Conservation (phyloP, 805 yeast species). For the Metschnikowia kofuensis region DNA sequence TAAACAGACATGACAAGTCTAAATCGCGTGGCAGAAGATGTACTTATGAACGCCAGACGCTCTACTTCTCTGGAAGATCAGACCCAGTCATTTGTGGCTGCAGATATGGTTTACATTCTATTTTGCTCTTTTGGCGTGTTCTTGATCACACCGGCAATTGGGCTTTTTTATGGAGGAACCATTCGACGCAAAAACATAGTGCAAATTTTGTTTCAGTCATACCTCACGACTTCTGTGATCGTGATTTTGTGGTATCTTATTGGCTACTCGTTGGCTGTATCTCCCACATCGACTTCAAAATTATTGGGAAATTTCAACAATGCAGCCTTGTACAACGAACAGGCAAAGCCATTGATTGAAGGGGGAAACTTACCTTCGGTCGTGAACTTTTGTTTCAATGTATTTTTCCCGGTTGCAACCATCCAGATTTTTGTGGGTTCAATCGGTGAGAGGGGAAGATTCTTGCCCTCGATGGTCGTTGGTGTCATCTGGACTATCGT, state of each 20-base stretch:
- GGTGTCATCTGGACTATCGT: constrained; percentile 41
- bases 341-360: constrained; percentile 38
- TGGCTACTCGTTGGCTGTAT: constrained; percentile 44
- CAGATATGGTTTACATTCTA: constrained; percentile 50
- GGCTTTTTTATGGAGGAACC: constrained; percentile 44
- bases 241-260: constrained; percentile 44
- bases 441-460: constrained; percentile 42
- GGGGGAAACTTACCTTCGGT: constrained; percentile 51
- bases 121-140: constrained; percentile 48
- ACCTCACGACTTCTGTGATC: constrained; percentile 38
- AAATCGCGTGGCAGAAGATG: neutral
- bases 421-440: constrained; percentile 46
- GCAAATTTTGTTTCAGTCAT: constrained; percentile 43
- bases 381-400: constrained; percentile 42
- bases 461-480: constrained; percentile 40
- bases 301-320: constrained; percentile 35
- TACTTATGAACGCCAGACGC: constrained; percentile 4
- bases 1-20: neutral
- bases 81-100: constrained; percentile 34
- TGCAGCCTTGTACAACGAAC: constrained; percentile 40
- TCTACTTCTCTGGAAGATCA: constrained; percentile 27
- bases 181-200: constrained; percentile 41
- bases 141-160: constrained; percentile 46
- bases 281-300: constrained; percentile 28
- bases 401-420: constrained; percentile 47